Conservation (phyloP, 208 protist species). For the Tritrichomonas musculus region DNA sequence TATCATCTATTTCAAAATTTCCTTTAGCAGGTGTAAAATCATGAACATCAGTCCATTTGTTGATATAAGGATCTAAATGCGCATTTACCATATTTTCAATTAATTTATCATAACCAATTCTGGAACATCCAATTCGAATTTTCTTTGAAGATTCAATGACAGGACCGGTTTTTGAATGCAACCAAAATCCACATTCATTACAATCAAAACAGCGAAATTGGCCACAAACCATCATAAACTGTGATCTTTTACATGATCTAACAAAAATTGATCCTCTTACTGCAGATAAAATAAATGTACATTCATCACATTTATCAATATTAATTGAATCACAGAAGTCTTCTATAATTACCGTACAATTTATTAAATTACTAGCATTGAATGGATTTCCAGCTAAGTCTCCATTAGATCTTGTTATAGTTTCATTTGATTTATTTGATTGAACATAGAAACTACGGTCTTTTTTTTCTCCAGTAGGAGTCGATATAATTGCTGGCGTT, state of each 20-base stretch:
- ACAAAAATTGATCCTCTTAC: conserved; percentile 5
- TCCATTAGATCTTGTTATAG: not conserved
- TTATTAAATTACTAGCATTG: not conserved
- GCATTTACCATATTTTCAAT: not conserved
- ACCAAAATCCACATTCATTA: not conserved
- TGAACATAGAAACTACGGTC: not conserved
- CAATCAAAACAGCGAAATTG: not conserved
- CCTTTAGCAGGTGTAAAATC: not conserved
- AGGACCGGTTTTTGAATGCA: not conserved
- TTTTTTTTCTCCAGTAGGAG: no score
- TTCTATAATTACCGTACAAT: not conserved
- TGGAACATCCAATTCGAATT: not conserved
- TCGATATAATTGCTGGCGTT: no score
- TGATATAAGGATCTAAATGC: not conserved
- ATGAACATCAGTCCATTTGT: not conserved
- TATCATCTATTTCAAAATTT: not conserved
- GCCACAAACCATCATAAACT: not conserved
- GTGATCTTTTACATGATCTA: not conserved
- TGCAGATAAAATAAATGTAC: not conserved
- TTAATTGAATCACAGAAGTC: conserved; percentile 3
- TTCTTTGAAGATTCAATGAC: not conserved
- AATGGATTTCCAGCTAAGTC: not conserved
- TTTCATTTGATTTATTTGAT: not conserved
- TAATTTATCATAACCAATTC: not conserved
- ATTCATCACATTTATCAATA: not conserved